Percentiles rank a stretch among this genome's conserved stretches.
These are phyloP conservation scores for Acanthamoeba healyi DNA, from an alignment of 208 protist genomes.

Conservation along the genomic window DNA sequence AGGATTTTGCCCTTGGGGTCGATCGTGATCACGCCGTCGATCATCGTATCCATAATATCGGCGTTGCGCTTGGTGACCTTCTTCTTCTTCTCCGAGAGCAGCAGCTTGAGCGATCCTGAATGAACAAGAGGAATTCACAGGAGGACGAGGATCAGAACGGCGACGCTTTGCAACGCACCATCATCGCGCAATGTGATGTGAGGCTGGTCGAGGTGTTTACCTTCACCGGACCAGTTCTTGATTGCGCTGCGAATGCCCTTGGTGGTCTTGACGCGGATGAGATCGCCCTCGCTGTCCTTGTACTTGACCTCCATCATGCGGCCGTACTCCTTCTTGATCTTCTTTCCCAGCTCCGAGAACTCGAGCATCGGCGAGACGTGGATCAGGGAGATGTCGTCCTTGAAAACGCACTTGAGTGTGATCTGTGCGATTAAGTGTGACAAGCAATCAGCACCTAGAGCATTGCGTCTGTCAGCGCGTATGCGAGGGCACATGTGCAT, in stretches of 20 bases:
- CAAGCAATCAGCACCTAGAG: no score
- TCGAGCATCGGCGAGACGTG: constrained; percentile 35
- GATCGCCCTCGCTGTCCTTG: constrained; percentile 58
- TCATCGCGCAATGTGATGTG: no score
- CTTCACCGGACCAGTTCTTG: constrained; percentile 27
- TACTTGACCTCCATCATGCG: constrained; percentile 55
- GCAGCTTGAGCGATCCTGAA: constrained; percentile 27
- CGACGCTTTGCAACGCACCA: no score
- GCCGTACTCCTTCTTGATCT: constrained; percentile 67
- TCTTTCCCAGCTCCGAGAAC: constrained; percentile 3
- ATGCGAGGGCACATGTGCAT: no score
- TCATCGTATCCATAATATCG: constrained; percentile 73
- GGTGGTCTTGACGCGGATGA: constrained; percentile 3
- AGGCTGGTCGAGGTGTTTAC: no score
- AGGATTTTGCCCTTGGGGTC: constrained; percentile 80
- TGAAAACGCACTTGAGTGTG: constrained; percentile 64
- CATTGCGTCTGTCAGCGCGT: no score
- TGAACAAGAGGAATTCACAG: neutral
- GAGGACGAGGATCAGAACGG: no score
- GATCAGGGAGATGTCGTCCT: constrained; percentile 70
- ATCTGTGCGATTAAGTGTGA: neutral
- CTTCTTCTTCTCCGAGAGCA: constrained; percentile 53
- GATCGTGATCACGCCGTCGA: constrained; percentile 78
- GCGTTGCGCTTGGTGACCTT: constrained; percentile 51
- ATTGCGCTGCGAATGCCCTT: constrained; percentile 30